Percentiles rank a stretch among this genome's conserved stretches.
Conservation (phyloP, 257 asterid species). For the Nicotiana sylvestris region DNA sequence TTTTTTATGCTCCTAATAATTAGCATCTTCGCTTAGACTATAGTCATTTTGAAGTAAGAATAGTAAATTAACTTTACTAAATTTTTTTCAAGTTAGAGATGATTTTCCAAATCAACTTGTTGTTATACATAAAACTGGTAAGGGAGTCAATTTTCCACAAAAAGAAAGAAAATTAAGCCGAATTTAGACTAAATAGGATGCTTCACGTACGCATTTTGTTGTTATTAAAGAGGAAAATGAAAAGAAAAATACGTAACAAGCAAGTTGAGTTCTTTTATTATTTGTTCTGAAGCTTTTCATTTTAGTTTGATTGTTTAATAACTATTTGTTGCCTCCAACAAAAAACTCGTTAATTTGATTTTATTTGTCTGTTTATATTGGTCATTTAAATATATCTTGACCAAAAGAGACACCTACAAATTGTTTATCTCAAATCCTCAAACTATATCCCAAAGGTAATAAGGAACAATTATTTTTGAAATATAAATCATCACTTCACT, state of each 20-base stretch:
- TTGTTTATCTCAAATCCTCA: too few species aligned
- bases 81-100: background rate
- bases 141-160: background rate
- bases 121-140: background rate
- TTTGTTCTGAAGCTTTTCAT: background rate
- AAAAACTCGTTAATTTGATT: background rate
- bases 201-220: background rate
- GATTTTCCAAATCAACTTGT: background rate
- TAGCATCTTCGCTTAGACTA: background rate
- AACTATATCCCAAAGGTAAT: too few species aligned
- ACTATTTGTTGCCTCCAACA: too few species aligned
- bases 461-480: too few species aligned
- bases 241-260: background rate
- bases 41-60: background rate
- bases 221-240: background rate
- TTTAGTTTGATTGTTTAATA: too few species aligned
- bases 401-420: too few species aligned
- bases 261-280: background rate
- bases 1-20: too few species aligned
- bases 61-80: background rate
- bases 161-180: background rate
- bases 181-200: background rate
- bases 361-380: background rate
- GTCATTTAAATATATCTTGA: background rate
- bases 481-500: background rate